A percentile compares a stretch with the other conserved stretches of the same genome.
Evolutionary conservation across 164 flowering plant species (phyloP).

Genomic region (Hamamelis virginiana): DNA sequence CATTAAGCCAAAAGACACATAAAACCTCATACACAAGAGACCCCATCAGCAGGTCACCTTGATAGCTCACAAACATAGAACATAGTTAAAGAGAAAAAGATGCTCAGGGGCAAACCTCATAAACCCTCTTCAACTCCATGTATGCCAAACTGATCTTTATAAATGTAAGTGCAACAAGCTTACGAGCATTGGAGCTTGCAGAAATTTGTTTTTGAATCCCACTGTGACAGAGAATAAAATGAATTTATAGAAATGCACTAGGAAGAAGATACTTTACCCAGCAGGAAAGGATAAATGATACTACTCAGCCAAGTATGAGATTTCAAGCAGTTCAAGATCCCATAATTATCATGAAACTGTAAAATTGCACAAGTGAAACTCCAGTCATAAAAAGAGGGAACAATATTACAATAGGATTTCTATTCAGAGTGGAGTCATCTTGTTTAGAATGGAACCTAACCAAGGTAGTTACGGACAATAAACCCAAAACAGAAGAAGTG

Average conservation of each 20-base stretch:
- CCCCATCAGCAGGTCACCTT: neutral
- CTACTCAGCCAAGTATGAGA: neutral
- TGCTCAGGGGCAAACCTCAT: conserved; percentile 54
- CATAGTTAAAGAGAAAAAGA: neutral
- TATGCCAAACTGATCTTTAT: conserved; percentile 69
- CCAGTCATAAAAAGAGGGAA: neutral
- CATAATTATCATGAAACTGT: neutral
- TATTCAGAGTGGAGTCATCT: neutral
- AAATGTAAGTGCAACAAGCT: conserved; percentile 59
- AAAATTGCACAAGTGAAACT: neutral
- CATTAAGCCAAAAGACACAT: neutral
- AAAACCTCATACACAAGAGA: too few relatives aligned
- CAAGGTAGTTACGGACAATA: neutral
- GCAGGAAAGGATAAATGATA: neutral
- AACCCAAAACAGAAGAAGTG: too few relatives aligned
- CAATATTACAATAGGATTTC: neutral
- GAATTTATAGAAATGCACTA: neutral
- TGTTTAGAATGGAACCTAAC: neutral
- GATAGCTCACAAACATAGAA: neutral
- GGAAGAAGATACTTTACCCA: neutral
- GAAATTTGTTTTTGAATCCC: conserved; percentile 85
- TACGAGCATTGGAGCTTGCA: conserved; percentile 54
- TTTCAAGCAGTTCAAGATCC: too few relatives aligned
- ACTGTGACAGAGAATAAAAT: conserved; percentile 36
- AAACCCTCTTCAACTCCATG: conserved; percentile 79